Evolutionary conservation across 73 alveolate genomes (phyloP), one percentile per base, ranked within the genome.

Genomic region (Stentor coeruleus): DNA sequence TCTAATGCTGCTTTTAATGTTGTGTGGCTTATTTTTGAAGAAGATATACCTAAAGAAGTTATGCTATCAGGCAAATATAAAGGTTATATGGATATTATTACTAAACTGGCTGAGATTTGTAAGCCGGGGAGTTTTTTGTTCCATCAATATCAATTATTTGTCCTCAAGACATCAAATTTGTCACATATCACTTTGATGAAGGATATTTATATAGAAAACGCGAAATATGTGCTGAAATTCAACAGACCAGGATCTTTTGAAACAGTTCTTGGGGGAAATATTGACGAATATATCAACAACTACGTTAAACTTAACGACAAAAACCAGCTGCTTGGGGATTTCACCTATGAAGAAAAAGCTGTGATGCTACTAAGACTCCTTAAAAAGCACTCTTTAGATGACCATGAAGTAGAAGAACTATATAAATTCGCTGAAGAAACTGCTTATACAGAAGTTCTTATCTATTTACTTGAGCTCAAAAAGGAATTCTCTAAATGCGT

Each of bases 401-500:
- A 49, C 6, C 6, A 49, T 6, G 66, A 49, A 49, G 20, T 49
- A 11, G 66, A 49, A 49, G 66, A 49, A 49, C 6, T 49, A 49
- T 11, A 20, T 49, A 11, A 11, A 6, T 20, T 49, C 28, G 66
- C 66, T 11, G 20, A 20, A 11, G 20, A 49, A 20, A 49, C 66
- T 20, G 20, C 28, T 49, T 49, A 11, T 20, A 49, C 20, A 11
- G 66, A 49, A 49, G 28, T 49, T 49, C 6, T 49, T 20, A 49
- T 49, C 20, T 66, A 66, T 66, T 66, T 66, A 33, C 33, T 66
- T 28, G 79, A 66, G 2, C 79, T 66, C 41, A 33, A 20, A 26
- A 66, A 66, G 33, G 79, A 66, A 14, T 66, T 28, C 79, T 20
- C 79, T 28, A 40, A 40, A 20, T 66, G 79, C 33, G 79, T 66